Percentiles rank a stretch among this genome's conserved stretches.
phyloP scores from a whole-genome alignment of 2,329 filamentous ascomycete genomes.

The Chalaropsis ovoidea region DNA sequence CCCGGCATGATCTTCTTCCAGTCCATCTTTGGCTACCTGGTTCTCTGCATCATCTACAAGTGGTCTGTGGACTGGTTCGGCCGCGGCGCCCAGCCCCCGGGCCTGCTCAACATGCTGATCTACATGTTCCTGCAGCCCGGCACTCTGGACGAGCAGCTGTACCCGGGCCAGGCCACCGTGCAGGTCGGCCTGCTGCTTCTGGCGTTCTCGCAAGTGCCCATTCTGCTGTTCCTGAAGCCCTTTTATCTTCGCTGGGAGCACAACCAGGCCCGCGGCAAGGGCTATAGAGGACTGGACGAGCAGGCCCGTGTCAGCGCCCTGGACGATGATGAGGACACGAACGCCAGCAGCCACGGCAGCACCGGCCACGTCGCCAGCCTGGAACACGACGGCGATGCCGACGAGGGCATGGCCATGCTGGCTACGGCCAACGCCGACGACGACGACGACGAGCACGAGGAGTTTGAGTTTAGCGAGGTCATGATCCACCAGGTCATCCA shows the following conservation, averaged over 20 bases:
- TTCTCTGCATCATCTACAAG: conserved; percentile 91
- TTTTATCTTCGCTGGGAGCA: conserved; percentile 91
- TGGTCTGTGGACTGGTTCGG: conserved; percentile 80
- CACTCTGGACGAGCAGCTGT: conserved; percentile 61
- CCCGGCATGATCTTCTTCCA: conserved; percentile 99
- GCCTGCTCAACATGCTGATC: conserved; percentile 95
- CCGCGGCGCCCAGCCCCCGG: conserved; percentile 59
- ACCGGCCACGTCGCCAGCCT: conserved; percentile 7
- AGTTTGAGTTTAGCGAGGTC: conserved; percentile 92
- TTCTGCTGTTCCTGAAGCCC: conserved; percentile 89
- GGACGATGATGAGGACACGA: conserved; percentile 70
- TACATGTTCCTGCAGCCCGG: conserved; percentile 97
- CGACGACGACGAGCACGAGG: conserved; percentile 72
- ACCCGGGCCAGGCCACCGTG: conserved; percentile 62
- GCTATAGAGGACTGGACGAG: conserved; percentile 90
- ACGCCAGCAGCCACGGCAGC: conserved; percentile 38
- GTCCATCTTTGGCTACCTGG: conserved; percentile 92
- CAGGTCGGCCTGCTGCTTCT: conserved; percentile 72
- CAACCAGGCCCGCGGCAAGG: conserved; percentile 74
- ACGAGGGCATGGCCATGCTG: conserved; percentile 78
- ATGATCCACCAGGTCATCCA: conserved; percentile 99
- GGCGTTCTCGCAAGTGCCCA: conserved; percentile 75
- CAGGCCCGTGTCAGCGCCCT: conserved; percentile 77
- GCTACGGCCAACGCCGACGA: conserved; percentile 57
- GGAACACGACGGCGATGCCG: conserved; percentile 55